Evolutionary conservation across 352 stramenopile species (phyloP).

Genomic region (Phytopythium helicoides): DNA sequence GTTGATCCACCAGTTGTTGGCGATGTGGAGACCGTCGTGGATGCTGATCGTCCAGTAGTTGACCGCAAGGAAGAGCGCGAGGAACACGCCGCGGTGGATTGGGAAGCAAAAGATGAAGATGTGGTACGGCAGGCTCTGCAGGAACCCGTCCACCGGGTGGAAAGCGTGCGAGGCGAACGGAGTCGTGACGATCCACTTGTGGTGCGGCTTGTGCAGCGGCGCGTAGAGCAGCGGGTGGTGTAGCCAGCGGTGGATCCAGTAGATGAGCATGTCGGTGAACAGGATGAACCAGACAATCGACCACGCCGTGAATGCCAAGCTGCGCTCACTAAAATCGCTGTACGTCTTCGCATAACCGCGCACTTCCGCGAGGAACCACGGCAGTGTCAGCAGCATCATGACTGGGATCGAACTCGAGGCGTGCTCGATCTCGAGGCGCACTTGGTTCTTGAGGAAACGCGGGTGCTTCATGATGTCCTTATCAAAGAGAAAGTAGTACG

Average conservation of each 20-base stretch:
- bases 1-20: conserved; percentile 63
- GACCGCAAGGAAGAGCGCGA: conserved; percentile 54
- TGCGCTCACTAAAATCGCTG: conserved; percentile 33
- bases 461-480: conserved; percentile 58
- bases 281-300: conserved; percentile 56
- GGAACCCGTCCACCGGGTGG: conserved; percentile 67
- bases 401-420: conserved; percentile 55
- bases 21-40: conserved; percentile 58
- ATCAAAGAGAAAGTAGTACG: conserved; percentile 67
- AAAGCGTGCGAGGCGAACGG: conserved; percentile 76
- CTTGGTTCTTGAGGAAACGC: conserved; percentile 66
- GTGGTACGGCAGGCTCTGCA: conserved; percentile 68
- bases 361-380: conserved; percentile 64
- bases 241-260: conserved; percentile 77
- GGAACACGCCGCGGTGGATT: conserved; percentile 55
- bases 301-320: conserved; percentile 36
- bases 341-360: conserved; percentile 59
- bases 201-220: conserved; percentile 67
- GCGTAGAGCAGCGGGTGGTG: conserved; percentile 67
- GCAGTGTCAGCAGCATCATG: conserved; percentile 62
- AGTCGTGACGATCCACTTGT: conserved; percentile 73
- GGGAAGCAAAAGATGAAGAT: conserved; percentile 68
- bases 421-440: conserved; percentile 47
- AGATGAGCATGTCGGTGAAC: conserved; percentile 81
- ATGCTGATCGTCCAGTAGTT: conserved; percentile 85